These are phyloP conservation scores for Phytophthora multivora DNA, from an alignment of 352 stramenopile genomes.

Conservation along the genomic window DNA sequence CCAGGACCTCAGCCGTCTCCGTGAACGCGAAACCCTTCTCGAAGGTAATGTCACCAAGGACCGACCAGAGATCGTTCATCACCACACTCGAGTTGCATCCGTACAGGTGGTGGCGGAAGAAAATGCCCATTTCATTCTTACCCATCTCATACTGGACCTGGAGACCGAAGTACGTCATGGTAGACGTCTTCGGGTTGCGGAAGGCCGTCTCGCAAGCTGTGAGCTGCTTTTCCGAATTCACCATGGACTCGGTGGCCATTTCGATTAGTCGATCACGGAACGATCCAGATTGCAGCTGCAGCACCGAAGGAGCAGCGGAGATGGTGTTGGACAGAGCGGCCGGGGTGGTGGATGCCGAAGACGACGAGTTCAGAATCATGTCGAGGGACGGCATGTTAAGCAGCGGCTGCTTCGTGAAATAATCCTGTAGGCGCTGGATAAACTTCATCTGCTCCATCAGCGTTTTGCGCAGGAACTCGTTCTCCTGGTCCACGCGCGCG, in stretches of 20 bases:
- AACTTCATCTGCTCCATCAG: constrained; percentile 94
- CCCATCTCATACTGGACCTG: constrained; percentile 90
- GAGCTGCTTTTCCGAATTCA: constrained; percentile 63
- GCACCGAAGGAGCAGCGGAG: constrained; percentile 52
- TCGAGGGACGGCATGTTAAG: constrained; percentile 89
- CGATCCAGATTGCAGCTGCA: constrained; percentile 78
- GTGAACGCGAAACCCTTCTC: constrained; percentile 88
- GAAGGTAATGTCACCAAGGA: constrained; percentile 68
- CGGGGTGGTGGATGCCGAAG: constrained; percentile 58
- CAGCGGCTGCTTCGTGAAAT: constrained; percentile 90
- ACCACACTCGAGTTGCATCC: constrained; percentile 72
- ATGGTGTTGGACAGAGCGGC: constrained; percentile 73
- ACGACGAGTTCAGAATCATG: constrained; percentile 85
- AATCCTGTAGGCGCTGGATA: constrained; percentile 89
- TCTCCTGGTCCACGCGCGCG: constrained; percentile 88
- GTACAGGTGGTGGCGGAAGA: constrained; percentile 86
- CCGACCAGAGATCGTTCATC: constrained; percentile 82
- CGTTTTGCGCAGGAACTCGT: constrained; percentile 89
- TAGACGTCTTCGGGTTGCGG: constrained; percentile 82
- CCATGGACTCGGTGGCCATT: constrained; percentile 65
- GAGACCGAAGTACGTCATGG: constrained; percentile 90
- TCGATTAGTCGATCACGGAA: constrained; percentile 83
- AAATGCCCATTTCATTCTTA: constrained; percentile 88
- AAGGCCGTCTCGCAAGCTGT: constrained; percentile 78
- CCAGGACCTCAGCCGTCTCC: constrained; percentile 71